These are phyloP conservation scores for Phanerochaete carnosa DNA, from an alignment of 768 basidiomycete species.

Conservation along the genomic window DNA sequence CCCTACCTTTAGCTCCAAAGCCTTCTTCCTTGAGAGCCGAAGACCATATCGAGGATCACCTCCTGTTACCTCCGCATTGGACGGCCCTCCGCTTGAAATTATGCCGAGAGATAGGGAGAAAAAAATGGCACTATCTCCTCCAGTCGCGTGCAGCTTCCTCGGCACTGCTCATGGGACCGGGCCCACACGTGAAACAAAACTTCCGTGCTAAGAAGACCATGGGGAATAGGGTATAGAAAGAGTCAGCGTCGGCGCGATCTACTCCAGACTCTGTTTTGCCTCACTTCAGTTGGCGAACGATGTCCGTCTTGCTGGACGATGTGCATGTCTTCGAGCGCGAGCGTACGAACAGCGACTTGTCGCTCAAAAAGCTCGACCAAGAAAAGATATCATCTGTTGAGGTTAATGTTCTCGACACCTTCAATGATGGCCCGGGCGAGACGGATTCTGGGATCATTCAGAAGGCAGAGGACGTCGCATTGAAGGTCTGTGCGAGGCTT, in stretches of 20 bases:
- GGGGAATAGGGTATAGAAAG: no score
- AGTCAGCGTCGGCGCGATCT: no score
- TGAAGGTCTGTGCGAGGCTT: constrained; percentile 25
- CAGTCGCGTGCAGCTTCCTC: no score
- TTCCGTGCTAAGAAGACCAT: no score
- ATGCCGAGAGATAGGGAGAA: no score
- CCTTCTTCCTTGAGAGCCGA: not conserved
- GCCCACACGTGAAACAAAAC: no score
- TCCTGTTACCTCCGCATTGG: not conserved
- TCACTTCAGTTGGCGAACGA: not conserved
- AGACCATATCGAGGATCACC: not conserved
- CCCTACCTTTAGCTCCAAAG: not conserved
- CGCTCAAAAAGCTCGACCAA: constrained; percentile 15
- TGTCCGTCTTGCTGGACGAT: not conserved
- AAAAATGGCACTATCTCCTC: no score
- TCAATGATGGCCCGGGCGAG: constrained; percentile 14
- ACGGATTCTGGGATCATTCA: constrained; percentile 30
- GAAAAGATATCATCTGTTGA: constrained; percentile 18
- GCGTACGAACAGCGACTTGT: no score
- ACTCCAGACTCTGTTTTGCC: no score
- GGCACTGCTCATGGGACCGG: no score
- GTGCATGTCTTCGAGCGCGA: constrained; percentile 9
- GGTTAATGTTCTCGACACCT: constrained; percentile 3
- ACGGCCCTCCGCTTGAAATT: not conserved
- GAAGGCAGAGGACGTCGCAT: constrained; percentile 43